A percentile compares a stretch with the other conserved stretches of the same genome.
Evolutionary conservation across 495 filamentous ascomycete species (phyloP).

Genomic region (Penicillium longicatenatum): DNA sequence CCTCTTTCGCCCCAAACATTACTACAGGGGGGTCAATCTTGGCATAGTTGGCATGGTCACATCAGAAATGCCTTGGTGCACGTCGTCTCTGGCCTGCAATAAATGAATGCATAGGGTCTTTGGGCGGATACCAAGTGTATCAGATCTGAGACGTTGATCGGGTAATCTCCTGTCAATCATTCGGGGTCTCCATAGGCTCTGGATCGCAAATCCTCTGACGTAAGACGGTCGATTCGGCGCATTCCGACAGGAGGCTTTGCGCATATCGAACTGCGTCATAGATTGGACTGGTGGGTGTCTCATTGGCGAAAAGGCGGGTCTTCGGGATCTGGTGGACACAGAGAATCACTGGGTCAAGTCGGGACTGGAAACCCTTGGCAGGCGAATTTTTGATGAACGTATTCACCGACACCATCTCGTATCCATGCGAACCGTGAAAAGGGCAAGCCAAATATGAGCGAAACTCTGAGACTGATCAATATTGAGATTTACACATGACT

Average conservation of each 20-base stretch:
- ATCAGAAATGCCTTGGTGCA: neutral
- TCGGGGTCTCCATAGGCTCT: neutral
- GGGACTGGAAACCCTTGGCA: neutral
- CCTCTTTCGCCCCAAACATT: neutral
- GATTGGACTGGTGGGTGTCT: slow-evolving; percentile 2
- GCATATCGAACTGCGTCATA: slow-evolving; percentile 18
- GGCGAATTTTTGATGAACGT: neutral
- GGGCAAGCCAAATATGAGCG: neutral
- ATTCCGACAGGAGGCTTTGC: slow-evolving; percentile 18
- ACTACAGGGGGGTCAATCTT: neutral
- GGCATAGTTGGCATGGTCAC: neutral
- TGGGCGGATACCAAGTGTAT: slow-evolving; percentile 9
- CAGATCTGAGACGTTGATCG: slow-evolving; percentile 24
- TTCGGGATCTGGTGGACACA: slow-evolving; percentile 4
- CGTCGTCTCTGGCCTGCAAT: neutral
- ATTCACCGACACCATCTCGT: neutral
- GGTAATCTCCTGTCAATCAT: slow-evolving; percentile 19
- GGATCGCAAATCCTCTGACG: slow-evolving; percentile 14
- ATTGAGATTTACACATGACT: neutral
- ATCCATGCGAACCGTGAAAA: neutral
- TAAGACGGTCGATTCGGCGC: slow-evolving; percentile 20
- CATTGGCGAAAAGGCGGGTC: slow-evolving; percentile 13
- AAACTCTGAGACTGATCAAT: neutral
- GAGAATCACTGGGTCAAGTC: neutral
- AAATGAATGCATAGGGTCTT: too few relatives aligned